phyloP scores from a whole-genome alignment of 2,329 filamentous ascomycete species.

The Diaporthe velutina region DNA sequence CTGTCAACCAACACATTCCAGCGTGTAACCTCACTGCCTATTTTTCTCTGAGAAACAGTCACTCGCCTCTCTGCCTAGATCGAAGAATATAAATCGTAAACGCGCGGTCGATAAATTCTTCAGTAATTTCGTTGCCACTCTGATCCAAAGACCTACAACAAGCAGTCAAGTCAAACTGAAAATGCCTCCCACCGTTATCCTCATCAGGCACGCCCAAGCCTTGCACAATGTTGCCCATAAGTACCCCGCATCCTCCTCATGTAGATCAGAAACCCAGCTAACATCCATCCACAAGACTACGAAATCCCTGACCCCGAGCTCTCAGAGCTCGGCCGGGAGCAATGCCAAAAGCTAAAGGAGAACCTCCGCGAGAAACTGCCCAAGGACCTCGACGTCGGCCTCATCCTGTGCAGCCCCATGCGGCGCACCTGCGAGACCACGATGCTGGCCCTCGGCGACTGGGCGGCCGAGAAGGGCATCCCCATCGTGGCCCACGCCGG shows the following conservation, averaged over 20 bases:
- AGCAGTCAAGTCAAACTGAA: constrained; percentile 54
- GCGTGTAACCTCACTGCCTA: neutral
- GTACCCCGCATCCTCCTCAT: constrained; percentile 46
- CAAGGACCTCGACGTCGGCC: constrained; percentile 59
- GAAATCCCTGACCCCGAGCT: constrained; percentile 64
- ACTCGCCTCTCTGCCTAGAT: neutral
- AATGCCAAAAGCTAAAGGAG: constrained; percentile 60
- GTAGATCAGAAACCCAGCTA: constrained; percentile 41
- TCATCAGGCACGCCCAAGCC: constrained; percentile 90
- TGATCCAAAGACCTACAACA: neutral
- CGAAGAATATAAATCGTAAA: no score
- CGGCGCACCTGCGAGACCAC: constrained; percentile 75
- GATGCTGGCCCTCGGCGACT: constrained; percentile 65
- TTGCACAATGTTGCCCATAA: constrained; percentile 67
- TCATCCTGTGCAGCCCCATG: constrained; percentile 75
- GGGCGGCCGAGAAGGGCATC: constrained; percentile 67
- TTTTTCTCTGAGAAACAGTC: neutral
- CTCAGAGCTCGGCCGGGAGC: constrained; percentile 61
- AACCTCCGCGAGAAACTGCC: constrained; percentile 57
- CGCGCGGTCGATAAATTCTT: no score
- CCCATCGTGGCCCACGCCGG: constrained; percentile 69
- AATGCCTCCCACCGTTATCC: constrained; percentile 75
- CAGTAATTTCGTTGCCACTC: no score
- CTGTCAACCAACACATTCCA: no score
- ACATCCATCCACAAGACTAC: constrained; percentile 57